Conservation (phyloP, 208 protist species). For the Angomonas ambiguus region DNA sequence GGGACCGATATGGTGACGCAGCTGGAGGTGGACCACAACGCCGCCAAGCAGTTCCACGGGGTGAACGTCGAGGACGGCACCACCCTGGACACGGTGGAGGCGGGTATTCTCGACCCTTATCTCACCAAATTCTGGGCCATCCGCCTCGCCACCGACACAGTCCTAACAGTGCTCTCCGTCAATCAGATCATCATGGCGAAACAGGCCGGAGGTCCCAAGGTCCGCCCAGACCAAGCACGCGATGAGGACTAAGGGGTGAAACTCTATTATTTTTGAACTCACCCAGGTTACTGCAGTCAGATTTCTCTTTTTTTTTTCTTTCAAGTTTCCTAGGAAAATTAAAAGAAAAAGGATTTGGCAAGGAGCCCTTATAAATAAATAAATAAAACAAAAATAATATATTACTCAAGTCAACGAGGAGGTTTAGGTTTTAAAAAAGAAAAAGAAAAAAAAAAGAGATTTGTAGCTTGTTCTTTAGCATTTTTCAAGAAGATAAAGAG, state of each 20-base stretch:
- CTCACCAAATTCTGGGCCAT: conserved; percentile 93
- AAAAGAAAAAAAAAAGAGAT: neutral
- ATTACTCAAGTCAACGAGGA: no score
- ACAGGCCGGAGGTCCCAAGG: conserved; percentile 96
- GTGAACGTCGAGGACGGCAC: conserved; percentile 91
- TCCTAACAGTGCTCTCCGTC: conserved; percentile 94
- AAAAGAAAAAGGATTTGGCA: conserved; percentile 3
- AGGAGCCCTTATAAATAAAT: no score
- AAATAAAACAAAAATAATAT: no score
- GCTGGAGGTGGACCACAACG: conserved; percentile 94
- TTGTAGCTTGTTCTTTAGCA: neutral
- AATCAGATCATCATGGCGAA: conserved; percentile 98
- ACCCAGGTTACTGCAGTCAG: no score
- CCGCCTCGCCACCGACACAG: conserved; percentile 95
- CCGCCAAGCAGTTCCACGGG: conserved; percentile 86
- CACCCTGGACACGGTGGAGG: conserved; percentile 77
- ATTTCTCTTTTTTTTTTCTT: neutral
- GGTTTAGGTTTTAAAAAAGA: no score
- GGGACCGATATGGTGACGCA: conserved; percentile 95
- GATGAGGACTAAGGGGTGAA: conserved; percentile 55
- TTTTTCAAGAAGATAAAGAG: no score
- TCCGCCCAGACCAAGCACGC: conserved; percentile 74
- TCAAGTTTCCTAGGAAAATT: neutral
- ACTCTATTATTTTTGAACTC: neutral
- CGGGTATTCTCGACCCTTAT: conserved; percentile 93